Percentiles rank a stretch among this genome's conserved stretches.
phyloP scores from a whole-genome alignment of 2,329 filamentous ascomycete species.

The Graphiopsis chlorocephala region DNA sequence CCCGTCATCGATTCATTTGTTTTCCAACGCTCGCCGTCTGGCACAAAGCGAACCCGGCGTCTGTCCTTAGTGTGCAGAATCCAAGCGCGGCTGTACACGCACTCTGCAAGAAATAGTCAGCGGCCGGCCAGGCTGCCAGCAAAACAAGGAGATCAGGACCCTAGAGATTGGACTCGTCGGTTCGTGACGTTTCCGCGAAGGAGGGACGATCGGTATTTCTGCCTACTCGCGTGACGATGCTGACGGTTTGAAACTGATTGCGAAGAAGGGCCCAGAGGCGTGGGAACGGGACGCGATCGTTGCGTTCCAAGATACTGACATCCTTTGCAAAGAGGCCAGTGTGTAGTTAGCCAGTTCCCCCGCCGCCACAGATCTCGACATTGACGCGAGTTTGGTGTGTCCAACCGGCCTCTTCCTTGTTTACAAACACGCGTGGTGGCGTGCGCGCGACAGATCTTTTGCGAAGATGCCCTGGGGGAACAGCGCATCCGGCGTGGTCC shows the following conservation, averaged over 20 bases:
- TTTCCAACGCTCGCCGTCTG: conserved; percentile 7
- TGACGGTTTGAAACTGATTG: neutral
- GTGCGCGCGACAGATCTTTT: neutral
- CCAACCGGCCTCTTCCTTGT: neutral
- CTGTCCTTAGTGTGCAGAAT: conserved; percentile 1
- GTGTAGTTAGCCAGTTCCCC: neutral
- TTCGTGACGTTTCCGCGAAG: conserved; percentile 3
- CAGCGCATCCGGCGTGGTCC: neutral
- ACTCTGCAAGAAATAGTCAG: neutral
- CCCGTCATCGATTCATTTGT: conserved; percentile 1
- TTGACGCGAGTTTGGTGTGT: neutral
- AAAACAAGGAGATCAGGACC: neutral
- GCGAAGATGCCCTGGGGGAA: neutral
- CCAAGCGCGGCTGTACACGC: neutral
- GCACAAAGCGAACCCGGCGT: neutral
- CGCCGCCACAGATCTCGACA: neutral
- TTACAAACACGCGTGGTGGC: neutral
- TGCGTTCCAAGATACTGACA: conserved; percentile 7
- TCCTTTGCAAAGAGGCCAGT: neutral
- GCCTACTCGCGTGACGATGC: conserved; percentile 2
- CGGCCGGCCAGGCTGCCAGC: neutral
- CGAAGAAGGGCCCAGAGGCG: conserved; percentile 1
- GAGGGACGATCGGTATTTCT: neutral
- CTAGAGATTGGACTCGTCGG: neutral
- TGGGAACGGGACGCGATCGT: neutral